Evolutionary conservation across 2,329 filamentous ascomycete species (phyloP), one percentile per base, ranked within the genome.

Genomic region (Bisporella sp.): DNA sequence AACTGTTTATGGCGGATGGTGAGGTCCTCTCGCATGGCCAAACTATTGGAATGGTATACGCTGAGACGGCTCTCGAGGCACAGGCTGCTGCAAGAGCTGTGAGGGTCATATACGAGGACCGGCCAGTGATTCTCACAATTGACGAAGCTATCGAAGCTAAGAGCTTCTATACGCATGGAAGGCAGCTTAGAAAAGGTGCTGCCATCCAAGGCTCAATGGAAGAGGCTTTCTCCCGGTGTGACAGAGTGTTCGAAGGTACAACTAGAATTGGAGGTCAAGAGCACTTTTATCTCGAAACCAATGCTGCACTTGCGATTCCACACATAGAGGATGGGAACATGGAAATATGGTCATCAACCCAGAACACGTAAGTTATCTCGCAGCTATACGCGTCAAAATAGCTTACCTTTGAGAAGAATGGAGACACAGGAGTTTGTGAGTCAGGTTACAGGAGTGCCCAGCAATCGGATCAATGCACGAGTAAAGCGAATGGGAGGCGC

Each of bases 401-500:
- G 30, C 31, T 54, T 21, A 51, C 43, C 12, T 8, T 21, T 40
- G 28, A 3, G 40, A 4, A 54, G 56, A 3, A 88, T 88, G 13
- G 92, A 97, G 69, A 91, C 89, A 73, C 92, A 97, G 76, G 75
- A 81, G 1, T 96, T 92, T 62, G 84, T 92, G 12, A 79, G 91
- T 1, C 87, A 91, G 57, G 87, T 95, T 5, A 85, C 87, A 29
- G 84, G 84, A 41, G 89, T 96, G 2, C 80, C 85, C 32, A 82
- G 85, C 5, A 96, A 96, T 71, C 95, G 95, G 67, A 78, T 97
- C 39, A 87, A 95, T 5, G 83, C 89, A 31, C 83, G 85, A 45
- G 90, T 96, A n/a, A 97, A 96, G 71, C 82, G 92, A 44, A 75
- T 97, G 41, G 92, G 92, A 48, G 92, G 92, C 58, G 92, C 89